Evolutionary conservation across 2,329 filamentous ascomycete species (phyloP).

Genomic region (Penicillium rolfsii): DNA sequence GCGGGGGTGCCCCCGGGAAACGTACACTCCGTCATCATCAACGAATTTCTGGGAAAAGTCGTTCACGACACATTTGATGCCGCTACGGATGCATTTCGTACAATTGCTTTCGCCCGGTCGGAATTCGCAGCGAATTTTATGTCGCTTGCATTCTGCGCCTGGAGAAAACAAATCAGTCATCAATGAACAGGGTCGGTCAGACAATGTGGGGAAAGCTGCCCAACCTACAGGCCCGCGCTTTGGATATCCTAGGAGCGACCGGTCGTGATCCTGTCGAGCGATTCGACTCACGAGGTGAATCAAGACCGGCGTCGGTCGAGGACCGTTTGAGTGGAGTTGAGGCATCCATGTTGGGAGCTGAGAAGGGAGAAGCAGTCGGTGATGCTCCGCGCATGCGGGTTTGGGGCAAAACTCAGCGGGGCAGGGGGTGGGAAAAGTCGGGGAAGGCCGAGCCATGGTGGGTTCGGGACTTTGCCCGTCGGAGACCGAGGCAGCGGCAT

Average conservation of each 20-base stretch:
- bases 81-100: conserved; percentile 54
- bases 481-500: conserved; percentile 3
- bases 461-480: neutral
- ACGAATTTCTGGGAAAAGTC: conserved; percentile 60
- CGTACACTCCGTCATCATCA: conserved; percentile 57
- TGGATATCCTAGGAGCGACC: conserved; percentile 42
- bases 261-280: conserved; percentile 31
- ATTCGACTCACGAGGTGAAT: conserved; percentile 34
- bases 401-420: conserved; percentile 24
- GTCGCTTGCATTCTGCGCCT: conserved; percentile 56
- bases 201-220: conserved; percentile 15
- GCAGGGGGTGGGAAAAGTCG: conserved; percentile 17
- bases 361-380: conserved; percentile 17
- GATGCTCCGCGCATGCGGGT: conserved; percentile 29
- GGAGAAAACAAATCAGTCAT: conserved; percentile 6
- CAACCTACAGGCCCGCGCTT: conserved; percentile 47
- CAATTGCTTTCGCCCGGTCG: conserved; percentile 52
- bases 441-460: conserved; percentile 3
- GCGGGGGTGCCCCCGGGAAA: conserved; percentile 14
- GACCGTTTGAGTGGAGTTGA: conserved; percentile 42
- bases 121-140: conserved; percentile 61
- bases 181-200: neutral
- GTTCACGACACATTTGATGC: conserved; percentile 58
- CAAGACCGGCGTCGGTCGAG: conserved; percentile 40
- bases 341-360: conserved; percentile 23